phyloP scores from a whole-genome alignment of 345 rosid species.

The Eutrema japonicum region DNA sequence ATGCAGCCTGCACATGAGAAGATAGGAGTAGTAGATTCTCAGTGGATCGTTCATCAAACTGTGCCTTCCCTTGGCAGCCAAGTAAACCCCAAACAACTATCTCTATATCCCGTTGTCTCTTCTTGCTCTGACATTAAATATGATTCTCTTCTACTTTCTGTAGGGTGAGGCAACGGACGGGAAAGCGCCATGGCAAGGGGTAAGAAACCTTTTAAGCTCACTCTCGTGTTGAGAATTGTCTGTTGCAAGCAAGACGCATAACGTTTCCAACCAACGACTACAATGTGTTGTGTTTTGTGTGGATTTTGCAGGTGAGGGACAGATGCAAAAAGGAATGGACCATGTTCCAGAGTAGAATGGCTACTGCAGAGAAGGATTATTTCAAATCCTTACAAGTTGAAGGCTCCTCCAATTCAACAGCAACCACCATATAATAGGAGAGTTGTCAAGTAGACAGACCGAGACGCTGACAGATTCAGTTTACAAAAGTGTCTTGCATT shows the following conservation, averaged over 20 bases:
- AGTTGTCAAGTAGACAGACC: slow-evolving; percentile 15
- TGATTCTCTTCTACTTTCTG: slow-evolving; percentile 5
- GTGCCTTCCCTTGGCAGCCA: slow-evolving; percentile 77
- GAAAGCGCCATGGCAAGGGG: slow-evolving; percentile 93
- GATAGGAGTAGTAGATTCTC: slow-evolving; percentile 93
- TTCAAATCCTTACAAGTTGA: slow-evolving; percentile 43
- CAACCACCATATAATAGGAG: slow-evolving; percentile 39
- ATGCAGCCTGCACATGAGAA: slow-evolving; percentile 83
- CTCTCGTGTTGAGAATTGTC: slow-evolving; percentile 11
- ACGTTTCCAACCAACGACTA: slow-evolving; percentile 17
- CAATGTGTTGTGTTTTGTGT: slow-evolving; percentile 9
- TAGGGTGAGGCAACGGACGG: slow-evolving; percentile 75
- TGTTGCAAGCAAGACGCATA: slow-evolving; percentile 14
- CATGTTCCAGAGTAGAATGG: slow-evolving; percentile 76
- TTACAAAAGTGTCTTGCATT: slow-evolving; percentile 34
- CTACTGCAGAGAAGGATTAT: slow-evolving; percentile 68
- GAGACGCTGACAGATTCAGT: slow-evolving; percentile 30
- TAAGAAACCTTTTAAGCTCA: slow-evolving; percentile 35
- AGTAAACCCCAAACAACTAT: slow-evolving; percentile 48
- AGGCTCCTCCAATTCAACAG: slow-evolving; percentile 47
- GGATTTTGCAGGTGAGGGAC: slow-evolving; percentile 69
- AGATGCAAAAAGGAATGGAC: slow-evolving; percentile 92
- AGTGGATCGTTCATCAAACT: slow-evolving; percentile 88
- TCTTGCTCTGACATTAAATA: neutral
- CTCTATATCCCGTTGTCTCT: neutral